A percentile compares a stretch with the other conserved stretches of the same genome.
Conservation (phyloP, 306 rosid species). For the Gastrolobium villosum region DNA sequence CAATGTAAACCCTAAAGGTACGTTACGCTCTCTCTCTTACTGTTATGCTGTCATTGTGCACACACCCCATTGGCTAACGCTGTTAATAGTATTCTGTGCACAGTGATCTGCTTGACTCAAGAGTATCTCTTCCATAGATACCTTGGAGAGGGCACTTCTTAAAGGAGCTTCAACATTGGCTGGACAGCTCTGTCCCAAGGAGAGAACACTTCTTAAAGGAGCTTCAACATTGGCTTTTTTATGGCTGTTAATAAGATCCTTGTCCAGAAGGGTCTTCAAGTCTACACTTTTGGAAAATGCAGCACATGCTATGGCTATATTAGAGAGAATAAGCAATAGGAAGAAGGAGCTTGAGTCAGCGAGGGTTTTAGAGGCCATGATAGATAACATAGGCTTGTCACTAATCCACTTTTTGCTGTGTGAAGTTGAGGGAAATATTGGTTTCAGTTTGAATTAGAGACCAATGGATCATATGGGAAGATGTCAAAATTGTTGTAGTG, state of each 20-base stretch:
- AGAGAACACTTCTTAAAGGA: no score
- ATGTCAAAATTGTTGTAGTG: neutral
- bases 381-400: neutral
- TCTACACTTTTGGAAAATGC: neutral
- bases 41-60: no score
- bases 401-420: neutral
- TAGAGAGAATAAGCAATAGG: neutral
- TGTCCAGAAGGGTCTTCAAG: no score
- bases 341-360: neutral
- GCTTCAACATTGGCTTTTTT: neutral
- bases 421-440: neutral
- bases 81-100: no score
- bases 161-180: no score
- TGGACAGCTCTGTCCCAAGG: no score
- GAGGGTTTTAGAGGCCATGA: constrained; percentile 7
- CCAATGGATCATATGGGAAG: neutral
- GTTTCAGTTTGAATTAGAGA: neutral
- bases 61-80: no score
- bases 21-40: no score
- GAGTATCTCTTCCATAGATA: no score
- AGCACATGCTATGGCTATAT: neutral
- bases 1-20: no score
- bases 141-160: no score
- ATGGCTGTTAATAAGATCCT: neutral
- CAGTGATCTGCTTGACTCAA: no score